Conservation (phyloP, 768 basidiomycete genomes). For the Baorangia bicolor region DNA sequence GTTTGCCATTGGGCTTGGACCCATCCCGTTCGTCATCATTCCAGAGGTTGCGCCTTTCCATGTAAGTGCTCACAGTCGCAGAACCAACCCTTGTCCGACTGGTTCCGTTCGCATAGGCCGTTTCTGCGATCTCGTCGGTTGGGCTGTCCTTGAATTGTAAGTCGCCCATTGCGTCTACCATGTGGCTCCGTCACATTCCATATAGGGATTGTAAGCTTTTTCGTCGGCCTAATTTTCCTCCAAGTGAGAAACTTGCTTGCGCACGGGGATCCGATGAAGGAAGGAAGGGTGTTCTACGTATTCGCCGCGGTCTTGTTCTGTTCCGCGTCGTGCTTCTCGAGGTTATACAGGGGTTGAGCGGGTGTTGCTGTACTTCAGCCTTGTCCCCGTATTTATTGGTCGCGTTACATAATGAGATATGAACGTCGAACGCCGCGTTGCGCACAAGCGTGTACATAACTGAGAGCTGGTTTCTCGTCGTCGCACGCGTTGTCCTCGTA, state of each 20-base stretch:
- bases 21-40: slow-evolving; percentile 90
- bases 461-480: slow-evolving; percentile 8
- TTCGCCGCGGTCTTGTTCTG: slow-evolving; percentile 60
- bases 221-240: slow-evolving; percentile 82
- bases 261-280: slow-evolving; percentile 54
- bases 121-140: slow-evolving; percentile 77
- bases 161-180: slow-evolving; percentile 20
- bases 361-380: not conserved
- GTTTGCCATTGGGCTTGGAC: slow-evolving; percentile 88
- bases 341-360: slow-evolving; percentile 25
- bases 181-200: slow-evolving; percentile 1
- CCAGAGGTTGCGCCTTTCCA: slow-evolving; percentile 83
- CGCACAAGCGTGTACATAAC: not conserved
- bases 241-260: slow-evolving; percentile 78
- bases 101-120: slow-evolving; percentile 46
- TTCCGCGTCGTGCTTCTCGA: slow-evolving; percentile 23
- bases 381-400: too few species aligned
- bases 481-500: not conserved
- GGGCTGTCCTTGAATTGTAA: slow-evolving; percentile 71
- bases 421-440: not conserved
- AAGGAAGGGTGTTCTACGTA: slow-evolving; percentile 88
- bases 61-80: slow-evolving; percentile 42
- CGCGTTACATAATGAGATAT: slow-evolving; percentile 26
- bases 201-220: slow-evolving; percentile 80
- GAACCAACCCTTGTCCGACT: not conserved